Evolutionary conservation across 192 early-diverging fungal genomes (phyloP).

Genomic region (Mortierella antarctica): DNA sequence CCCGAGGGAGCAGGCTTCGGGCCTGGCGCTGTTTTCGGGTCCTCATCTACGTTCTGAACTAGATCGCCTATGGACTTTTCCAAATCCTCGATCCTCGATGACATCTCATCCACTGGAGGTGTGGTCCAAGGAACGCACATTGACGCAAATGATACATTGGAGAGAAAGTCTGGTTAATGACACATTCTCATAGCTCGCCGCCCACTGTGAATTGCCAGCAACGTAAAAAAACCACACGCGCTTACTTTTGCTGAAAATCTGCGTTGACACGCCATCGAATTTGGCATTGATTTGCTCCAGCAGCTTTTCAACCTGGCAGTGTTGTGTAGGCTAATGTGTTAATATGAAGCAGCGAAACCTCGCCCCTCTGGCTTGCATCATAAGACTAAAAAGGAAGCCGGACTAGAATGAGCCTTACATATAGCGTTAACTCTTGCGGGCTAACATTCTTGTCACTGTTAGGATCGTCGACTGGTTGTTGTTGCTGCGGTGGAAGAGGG

Average conservation of each 20-base stretch:
- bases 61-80: constrained; percentile 53
- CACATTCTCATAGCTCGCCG: not conserved
- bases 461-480: constrained; percentile 4
- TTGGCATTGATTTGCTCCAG: constrained; percentile 48
- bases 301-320: constrained; percentile 36
- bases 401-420: constrained; percentile 2
- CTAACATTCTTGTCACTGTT: constrained; percentile 31
- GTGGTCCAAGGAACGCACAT: not conserved
- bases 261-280: constrained; percentile 41
- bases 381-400: not conserved
- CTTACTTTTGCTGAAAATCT: constrained; percentile 48
- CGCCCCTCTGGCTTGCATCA: not conserved
- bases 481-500: constrained; percentile 8
- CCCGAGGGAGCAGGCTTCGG: not conserved
- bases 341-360: not conserved
- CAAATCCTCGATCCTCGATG: constrained; percentile 44
- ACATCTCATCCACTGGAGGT: constrained; percentile 44
- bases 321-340: not conserved
- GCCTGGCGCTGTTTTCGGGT: constrained; percentile 15
- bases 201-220: not conserved
- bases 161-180: not conserved
- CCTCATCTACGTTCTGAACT: constrained; percentile 44
- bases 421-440: constrained; percentile 45
- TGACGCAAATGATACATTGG: not conserved
- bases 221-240: not conserved